These are phyloP conservation scores for Solanum chacoense DNA, from an alignment of 305 asterid genomes.

Conservation along the genomic window DNA sequence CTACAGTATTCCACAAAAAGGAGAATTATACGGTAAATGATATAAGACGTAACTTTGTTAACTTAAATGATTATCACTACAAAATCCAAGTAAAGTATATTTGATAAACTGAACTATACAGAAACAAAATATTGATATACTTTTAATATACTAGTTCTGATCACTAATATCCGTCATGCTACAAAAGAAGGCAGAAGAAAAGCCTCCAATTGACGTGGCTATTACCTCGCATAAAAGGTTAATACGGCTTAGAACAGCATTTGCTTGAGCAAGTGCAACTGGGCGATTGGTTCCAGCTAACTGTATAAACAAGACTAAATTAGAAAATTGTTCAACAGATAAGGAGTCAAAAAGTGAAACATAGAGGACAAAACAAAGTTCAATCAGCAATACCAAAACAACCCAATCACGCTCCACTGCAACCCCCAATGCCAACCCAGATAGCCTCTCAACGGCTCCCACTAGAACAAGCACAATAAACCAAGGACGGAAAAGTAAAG, in stretches of 20 bases:
- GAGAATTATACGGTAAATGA: background rate
- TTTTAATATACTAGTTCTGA: background rate
- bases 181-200: background rate
- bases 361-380: background rate
- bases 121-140: background rate
- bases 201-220: background rate
- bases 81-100: background rate
- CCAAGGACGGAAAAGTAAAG: conserved; percentile 75
- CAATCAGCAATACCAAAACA: conserved; percentile 51
- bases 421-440: conserved; percentile 88
- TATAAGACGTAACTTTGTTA: background rate
- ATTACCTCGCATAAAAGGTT: conserved; percentile 86
- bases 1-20: conserved; percentile 31
- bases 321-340: background rate
- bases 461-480: conserved; percentile 64
- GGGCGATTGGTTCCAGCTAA: conserved; percentile 86
- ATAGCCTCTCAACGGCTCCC: conserved; percentile 81
- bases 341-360: background rate
- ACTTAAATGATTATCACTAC: background rate
- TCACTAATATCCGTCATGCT: background rate
- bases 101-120: background rate
- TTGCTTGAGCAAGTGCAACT: conserved; percentile 92
- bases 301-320: conserved; percentile 26
- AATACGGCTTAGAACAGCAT: conserved; percentile 79
- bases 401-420: conserved; percentile 99